These are phyloP conservation scores for Eleusine indica DNA, from an alignment of 176 grass and related monocot genomes.

Conservation along the genomic window DNA sequence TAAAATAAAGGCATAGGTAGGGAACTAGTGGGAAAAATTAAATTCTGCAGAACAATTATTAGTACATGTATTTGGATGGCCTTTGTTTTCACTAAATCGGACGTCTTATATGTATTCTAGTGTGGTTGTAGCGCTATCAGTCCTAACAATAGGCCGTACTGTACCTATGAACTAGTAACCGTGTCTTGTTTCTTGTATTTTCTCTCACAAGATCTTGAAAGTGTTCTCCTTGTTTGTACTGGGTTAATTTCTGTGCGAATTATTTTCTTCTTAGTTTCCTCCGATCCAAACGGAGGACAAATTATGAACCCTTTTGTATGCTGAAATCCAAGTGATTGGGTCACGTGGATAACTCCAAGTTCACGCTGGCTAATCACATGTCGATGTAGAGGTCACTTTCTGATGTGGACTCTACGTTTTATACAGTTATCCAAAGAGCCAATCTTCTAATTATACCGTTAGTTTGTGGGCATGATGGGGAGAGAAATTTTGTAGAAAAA, in stretches of 20 bases:
- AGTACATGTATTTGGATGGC: neutral
- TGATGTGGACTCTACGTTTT: neutral
- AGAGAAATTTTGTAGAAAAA: neutral
- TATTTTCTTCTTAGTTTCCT: neutral
- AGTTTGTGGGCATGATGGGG: constrained; percentile 26
- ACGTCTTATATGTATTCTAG: neutral
- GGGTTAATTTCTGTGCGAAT: neutral
- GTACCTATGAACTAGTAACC: neutral
- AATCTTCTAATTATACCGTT: neutral
- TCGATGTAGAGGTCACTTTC: constrained; percentile 4
- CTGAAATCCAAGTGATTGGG: neutral
- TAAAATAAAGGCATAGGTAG: neutral
- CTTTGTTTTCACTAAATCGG: neutral
- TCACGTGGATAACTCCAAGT: constrained; percentile 23
- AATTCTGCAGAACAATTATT: too few species aligned
- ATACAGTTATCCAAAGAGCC: neutral
- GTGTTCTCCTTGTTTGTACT: neutral
- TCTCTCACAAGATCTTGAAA: neutral
- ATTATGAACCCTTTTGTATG: neutral
- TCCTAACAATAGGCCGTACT: neutral
- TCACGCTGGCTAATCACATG: constrained; percentile 8
- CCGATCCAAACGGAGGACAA: neutral
- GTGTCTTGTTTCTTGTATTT: neutral
- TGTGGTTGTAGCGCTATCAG: neutral
- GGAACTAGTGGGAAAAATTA: constrained; percentile 8